Percentiles rank a stretch among this genome's conserved stretches.
These are phyloP conservation scores for Solanum neorickii DNA, from an alignment of 257 asterid genomes.

Conservation along the genomic window DNA sequence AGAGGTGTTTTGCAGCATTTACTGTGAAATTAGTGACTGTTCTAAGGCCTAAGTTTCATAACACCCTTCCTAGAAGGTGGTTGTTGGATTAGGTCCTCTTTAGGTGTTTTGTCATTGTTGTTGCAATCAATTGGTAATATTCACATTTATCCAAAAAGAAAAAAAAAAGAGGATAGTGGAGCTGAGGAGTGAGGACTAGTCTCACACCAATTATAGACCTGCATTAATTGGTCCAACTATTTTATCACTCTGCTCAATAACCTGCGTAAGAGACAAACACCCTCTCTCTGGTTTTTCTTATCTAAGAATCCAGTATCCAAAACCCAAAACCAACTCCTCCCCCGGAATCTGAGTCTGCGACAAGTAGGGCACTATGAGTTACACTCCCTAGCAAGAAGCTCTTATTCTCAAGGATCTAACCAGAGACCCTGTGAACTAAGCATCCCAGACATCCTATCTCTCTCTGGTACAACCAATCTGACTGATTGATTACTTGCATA, in stretches of 20 bases:
- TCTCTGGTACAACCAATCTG: background rate
- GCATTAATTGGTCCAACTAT: background rate
- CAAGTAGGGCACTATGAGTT: background rate
- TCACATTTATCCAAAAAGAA: background rate
- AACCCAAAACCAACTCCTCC: background rate
- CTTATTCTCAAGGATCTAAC: background rate
- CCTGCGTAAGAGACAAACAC: background rate
- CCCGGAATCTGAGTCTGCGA: background rate
- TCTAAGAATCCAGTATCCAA: background rate
- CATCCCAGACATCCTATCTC: background rate
- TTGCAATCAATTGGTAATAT: background rate
- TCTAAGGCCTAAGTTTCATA: background rate
- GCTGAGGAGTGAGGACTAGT: background rate
- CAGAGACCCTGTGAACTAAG: background rate
- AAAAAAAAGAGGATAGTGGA: background rate
- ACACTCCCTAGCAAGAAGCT: background rate
- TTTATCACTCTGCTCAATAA: background rate
- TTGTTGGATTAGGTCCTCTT: background rate
- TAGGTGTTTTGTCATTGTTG: background rate
- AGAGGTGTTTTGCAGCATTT: background rate
- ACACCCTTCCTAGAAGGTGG: background rate
- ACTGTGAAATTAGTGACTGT: background rate
- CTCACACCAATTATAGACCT: background rate
- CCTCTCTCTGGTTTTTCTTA: background rate
- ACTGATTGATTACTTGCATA: background rate